phyloP scores from a whole-genome alignment of 73 alveolate genomes.

The Paramecium tetraurelia region DNA sequence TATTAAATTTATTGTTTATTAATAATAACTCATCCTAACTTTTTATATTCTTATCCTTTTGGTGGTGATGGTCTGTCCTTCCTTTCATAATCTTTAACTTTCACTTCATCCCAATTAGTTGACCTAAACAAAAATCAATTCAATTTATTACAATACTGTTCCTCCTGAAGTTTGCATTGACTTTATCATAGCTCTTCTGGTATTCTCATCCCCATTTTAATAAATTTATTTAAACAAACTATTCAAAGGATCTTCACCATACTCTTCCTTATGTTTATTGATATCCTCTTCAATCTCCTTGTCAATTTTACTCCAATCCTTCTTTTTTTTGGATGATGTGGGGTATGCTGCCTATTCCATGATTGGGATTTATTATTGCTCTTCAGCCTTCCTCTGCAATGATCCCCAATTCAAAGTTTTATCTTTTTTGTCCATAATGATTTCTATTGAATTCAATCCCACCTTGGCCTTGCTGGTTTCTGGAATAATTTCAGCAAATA shows the following conservation, averaged over 20 bases:
- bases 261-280: constrained; percentile 88
- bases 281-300: constrained; percentile 91
- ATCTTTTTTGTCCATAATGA: constrained; percentile 57
- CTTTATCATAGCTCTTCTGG: constrained; percentile 98
- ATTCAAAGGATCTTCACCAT: constrained; percentile 92
- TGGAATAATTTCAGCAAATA: constrained; percentile 51
- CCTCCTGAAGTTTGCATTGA: constrained; percentile 88
- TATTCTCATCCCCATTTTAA: constrained; percentile 95
- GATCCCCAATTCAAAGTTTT: constrained; percentile 7
- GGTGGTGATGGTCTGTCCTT: constrained; percentile 98
- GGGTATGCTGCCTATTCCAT: constrained; percentile 89
- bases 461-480: constrained; percentile 54
- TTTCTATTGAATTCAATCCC: constrained; percentile 49
- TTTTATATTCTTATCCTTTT: constrained; percentile 94
- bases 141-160: constrained; percentile 77
- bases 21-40: constrained; percentile 53
- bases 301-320: constrained; percentile 93
- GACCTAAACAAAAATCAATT: constrained; percentile 55
- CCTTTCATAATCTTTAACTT: constrained; percentile 95
- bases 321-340: constrained; percentile 78
- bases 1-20: neutral
- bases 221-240: constrained; percentile 92
- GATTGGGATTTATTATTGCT: neutral
- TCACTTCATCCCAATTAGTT: constrained; percentile 98
- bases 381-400: neutral